A percentile compares a stretch with the other conserved stretches of the same genome.
These are phyloP conservation scores for Calonectria montana DNA, from an alignment of 2,329 filamentous ascomycete species.

Conservation along the genomic window DNA sequence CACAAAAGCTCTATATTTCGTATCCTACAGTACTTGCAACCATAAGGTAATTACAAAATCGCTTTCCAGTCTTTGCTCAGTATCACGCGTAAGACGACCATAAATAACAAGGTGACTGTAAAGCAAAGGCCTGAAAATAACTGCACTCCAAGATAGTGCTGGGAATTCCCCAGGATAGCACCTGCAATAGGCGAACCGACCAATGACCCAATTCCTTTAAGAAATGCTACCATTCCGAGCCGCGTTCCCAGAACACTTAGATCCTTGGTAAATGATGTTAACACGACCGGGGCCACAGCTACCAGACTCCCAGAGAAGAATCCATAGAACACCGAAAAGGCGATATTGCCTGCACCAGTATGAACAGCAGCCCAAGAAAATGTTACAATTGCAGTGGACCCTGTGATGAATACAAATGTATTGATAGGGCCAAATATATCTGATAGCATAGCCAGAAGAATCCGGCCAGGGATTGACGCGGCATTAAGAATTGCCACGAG, in stretches of 20 bases:
- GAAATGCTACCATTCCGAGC: constrained; percentile 55
- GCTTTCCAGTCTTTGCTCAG: constrained; percentile 7
- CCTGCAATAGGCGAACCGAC: constrained; percentile 54
- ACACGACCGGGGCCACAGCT: constrained; percentile 55
- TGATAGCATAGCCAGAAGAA: constrained; percentile 58
- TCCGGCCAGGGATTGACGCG: constrained; percentile 60
- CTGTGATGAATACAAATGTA: constrained; percentile 51
- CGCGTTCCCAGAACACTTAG: constrained; percentile 54
- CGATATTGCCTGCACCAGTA: constrained; percentile 51
- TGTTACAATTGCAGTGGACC: constrained; percentile 48
- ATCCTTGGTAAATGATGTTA: constrained; percentile 56
- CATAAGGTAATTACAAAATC: not conserved
- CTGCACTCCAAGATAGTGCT: constrained; percentile 16
- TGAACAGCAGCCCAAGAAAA: constrained; percentile 56
- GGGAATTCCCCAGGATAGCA: constrained; percentile 43
- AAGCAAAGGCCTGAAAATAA: constrained; percentile 20
- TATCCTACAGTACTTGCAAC: not conserved
- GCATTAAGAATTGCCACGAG: constrained; percentile 64
- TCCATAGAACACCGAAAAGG: constrained; percentile 58
- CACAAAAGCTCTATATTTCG: not conserved
- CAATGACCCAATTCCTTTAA: constrained; percentile 51
- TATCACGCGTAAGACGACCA: constrained; percentile 9
- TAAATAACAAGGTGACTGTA: constrained; percentile 9
- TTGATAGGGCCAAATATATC: constrained; percentile 55
- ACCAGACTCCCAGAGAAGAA: constrained; percentile 60